phyloP scores from a whole-genome alignment of 208 protist species.

The Kentomonas sorsogonicus region DNA sequence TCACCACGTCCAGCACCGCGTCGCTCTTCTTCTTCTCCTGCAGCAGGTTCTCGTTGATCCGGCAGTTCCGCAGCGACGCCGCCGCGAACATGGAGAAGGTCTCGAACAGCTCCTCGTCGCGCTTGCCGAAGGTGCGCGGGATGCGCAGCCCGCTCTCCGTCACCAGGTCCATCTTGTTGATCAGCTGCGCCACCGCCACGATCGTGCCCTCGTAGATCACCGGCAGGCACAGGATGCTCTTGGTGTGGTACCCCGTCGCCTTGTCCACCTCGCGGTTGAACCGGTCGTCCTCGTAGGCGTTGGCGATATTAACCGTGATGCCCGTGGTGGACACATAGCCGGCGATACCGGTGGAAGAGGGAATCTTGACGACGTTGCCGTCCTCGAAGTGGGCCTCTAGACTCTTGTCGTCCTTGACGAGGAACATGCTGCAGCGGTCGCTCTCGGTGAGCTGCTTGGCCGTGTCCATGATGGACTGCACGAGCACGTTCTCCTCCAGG shows the following conservation, averaged over 20 bases:
- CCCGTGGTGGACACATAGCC: slow-evolving; percentile 56
- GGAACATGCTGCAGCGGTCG: slow-evolving; percentile 66
- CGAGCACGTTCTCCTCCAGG: slow-evolving; percentile 65
- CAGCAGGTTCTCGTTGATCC: slow-evolving; percentile 50
- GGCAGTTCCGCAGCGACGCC: slow-evolving; percentile 59
- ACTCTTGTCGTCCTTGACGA: slow-evolving; percentile 45
- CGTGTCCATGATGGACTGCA: slow-evolving; percentile 76
- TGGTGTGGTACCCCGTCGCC: slow-evolving; percentile 61
- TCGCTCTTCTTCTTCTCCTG: slow-evolving; percentile 64
- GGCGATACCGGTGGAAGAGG: slow-evolving; percentile 54
- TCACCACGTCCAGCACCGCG: slow-evolving; percentile 56
- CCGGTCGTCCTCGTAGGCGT: slow-evolving; percentile 63
- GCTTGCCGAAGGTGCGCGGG: slow-evolving; percentile 38
- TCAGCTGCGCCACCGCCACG: slow-evolving; percentile 70
- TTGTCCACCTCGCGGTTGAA: slow-evolving; percentile 74
- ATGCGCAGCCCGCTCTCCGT: slow-evolving; percentile 43
- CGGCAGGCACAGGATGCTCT: slow-evolving; percentile 71
- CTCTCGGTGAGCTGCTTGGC: slow-evolving; percentile 65
- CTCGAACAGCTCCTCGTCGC: slow-evolving; percentile 67
- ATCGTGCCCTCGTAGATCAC: slow-evolving; percentile 60
- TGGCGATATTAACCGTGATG: slow-evolving; percentile 53
- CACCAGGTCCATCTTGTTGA: slow-evolving; percentile 70
- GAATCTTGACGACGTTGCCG: slow-evolving; percentile 53
- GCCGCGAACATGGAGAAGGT: slow-evolving; percentile 68
- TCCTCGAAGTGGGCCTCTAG: slow-evolving; percentile 70